These are phyloP conservation scores for Pleodorina starrii DNA, from an alignment of 139 green algal species.

Conservation along the genomic window DNA sequence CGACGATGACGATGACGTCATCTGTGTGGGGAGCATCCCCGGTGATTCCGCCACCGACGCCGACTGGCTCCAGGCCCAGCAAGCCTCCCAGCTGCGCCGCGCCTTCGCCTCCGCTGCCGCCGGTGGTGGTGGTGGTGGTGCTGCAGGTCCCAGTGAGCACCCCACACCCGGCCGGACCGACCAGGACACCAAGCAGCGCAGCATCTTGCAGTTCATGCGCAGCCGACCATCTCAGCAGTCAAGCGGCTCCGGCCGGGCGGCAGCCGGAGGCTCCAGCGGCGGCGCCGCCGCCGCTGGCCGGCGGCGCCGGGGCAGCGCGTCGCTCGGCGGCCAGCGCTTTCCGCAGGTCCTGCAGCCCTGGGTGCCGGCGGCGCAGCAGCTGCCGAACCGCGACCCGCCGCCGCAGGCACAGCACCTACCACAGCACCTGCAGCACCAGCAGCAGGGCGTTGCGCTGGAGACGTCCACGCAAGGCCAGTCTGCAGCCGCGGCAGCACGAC, in stretches of 20 bases:
- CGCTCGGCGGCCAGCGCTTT: neutral
- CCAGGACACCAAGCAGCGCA: slow-evolving; percentile 12
- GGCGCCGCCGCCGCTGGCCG: neutral
- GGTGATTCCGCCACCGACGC: neutral
- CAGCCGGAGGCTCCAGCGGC: neutral
- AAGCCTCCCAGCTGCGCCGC: neutral
- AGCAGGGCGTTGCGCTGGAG: neutral
- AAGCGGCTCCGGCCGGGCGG: neutral
- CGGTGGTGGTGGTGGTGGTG: neutral
- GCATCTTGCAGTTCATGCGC: slow-evolving; percentile 16
- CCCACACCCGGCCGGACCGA: neutral
- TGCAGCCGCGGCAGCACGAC: neutral
- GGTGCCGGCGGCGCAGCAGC: neutral
- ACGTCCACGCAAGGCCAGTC: neutral
- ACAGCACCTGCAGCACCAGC: neutral
- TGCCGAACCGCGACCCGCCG: neutral
- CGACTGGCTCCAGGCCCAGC: neutral
- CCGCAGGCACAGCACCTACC: neutral
- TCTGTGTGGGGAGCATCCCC: slow-evolving; percentile 1
- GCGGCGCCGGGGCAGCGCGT: neutral
- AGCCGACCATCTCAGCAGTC: neutral
- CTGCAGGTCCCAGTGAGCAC: neutral
- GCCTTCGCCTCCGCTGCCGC: neutral
- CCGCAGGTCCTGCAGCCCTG: neutral
- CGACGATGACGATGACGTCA: slow-evolving; percentile 28